These are phyloP conservation scores for Botrytis tulipae DNA, from an alignment of 2,329 filamentous ascomycete species.

Conservation along the genomic window DNA sequence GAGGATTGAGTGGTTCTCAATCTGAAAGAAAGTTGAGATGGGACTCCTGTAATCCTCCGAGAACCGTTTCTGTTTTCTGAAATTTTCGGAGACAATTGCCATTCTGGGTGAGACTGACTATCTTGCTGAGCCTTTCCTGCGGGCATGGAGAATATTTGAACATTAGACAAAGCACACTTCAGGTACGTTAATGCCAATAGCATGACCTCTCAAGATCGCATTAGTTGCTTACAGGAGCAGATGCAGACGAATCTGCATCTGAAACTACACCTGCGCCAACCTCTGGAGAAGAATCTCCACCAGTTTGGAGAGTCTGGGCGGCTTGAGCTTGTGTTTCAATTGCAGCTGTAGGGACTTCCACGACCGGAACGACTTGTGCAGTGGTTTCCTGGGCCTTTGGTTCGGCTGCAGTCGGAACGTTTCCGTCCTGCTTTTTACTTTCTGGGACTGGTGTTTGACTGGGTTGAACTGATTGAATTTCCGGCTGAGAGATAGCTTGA, in stretches of 20 bases:
- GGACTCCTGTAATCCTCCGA: background rate
- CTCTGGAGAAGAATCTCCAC: background rate
- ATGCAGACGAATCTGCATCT: background rate
- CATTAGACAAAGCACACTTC: background rate
- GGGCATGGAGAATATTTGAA: background rate
- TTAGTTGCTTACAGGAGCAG: background rate
- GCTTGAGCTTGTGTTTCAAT: background rate
- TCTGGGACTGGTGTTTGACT: background rate
- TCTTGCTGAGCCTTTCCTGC: background rate
- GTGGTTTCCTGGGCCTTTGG: background rate
- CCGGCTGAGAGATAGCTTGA: background rate
- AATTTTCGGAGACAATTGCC: background rate
- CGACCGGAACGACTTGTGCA: background rate
- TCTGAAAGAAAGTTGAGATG: background rate
- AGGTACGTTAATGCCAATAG: background rate
- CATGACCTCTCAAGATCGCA: background rate
- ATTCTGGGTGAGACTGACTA: background rate
- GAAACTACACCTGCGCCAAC: background rate
- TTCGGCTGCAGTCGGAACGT: background rate
- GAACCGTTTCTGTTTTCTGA: background rate
- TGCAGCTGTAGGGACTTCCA: constrained; percentile 1
- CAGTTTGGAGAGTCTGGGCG: background rate
- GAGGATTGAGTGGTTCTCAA: background rate
- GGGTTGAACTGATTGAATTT: background rate
- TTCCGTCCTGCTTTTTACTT: background rate